Percentiles rank a stretch among this genome's conserved stretches.
phyloP scores from a whole-genome alignment of 805 yeast genomes.

The Dipodascus albidus region DNA sequence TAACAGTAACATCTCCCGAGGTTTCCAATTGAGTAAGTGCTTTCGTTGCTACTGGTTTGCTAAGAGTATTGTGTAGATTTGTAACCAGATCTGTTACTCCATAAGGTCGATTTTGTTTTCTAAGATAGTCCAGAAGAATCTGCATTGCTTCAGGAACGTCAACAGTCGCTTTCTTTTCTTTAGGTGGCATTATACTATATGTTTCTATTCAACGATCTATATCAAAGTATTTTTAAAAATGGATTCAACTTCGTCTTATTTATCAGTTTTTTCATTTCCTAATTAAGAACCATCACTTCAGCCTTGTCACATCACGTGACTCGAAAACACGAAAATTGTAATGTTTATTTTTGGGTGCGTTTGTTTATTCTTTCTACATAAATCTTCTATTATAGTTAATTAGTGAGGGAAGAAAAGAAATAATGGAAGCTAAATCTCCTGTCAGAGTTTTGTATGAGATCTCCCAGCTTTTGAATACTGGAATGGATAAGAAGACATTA shows the following conservation, averaged over 20 bases:
- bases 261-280: too few species aligned
- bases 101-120: conserved; percentile 9
- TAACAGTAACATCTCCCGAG: conserved; percentile 3
- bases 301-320: not conserved
- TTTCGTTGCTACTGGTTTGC: conserved; percentile 5
- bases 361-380: not conserved
- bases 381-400: too few species aligned
- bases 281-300: not conserved
- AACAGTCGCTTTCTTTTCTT: not conserved
- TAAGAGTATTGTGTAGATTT: conserved; percentile 5
- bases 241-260: too few species aligned
- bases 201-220: not conserved
- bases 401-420: not conserved
- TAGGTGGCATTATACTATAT: not conserved
- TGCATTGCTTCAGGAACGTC: not conserved
- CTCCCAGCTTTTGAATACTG: conserved; percentile 1
- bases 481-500: not conserved
- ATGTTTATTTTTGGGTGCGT: not conserved
- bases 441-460: not conserved
- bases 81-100: conserved; percentile 4
- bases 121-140: conserved; percentile 5
- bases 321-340: too few species aligned
- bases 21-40: conserved; percentile 2
- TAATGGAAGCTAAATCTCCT: not conserved
- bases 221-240: too few species aligned